Evolutionary conservation across 2,329 filamentous ascomycete genomes (phyloP), one percentile per base, ranked within the genome.

Genomic region (Myriosclerotinia curreyana): DNA sequence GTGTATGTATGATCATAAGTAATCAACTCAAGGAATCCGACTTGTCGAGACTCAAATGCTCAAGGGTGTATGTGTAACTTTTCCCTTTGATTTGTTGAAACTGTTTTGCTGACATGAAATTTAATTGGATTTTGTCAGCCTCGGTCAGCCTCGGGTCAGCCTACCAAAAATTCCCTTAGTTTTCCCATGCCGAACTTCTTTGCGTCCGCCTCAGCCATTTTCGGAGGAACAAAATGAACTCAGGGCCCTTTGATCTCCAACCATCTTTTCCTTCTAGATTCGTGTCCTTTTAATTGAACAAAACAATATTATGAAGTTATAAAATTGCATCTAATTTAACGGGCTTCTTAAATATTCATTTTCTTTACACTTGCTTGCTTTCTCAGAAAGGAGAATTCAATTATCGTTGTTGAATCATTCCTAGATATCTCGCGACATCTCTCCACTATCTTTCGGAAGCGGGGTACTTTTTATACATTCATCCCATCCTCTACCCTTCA

Each of bases 81-180:
- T n/a, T n/a, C n/a, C n/a, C n/a, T n/a, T n/a, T n/a, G n/a, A n/a
- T n/a, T n/a, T n/a, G n/a, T n/a, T n/a, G n/a, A n/a, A n/a, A n/a
- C n/a, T n/a, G n/a, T n/a, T 62, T 46, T 66, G 67, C 67, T 69
- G 67, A 69, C 67, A 65, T 53, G 60, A 56, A 62, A 67, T 65
- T 64, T 44, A 11, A 64, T 52, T 62, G 20, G 42, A 20, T 60
- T 65, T 54, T 50, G 56, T 67, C 61, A 69, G 67, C 67, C 64
- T 63, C 52, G 52, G 11, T 40, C 8, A 12, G 38, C 11, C 36
- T 53, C 36, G 15, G 53, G 44, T 25, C 28, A 40, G n/a, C 38
- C 17, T 34, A 56, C 25, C 40, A 31, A 44, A 56, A 22, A n/a
- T n/a, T 46, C 17, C 40, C 25, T 17, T 56, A 44, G 38, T 46